These are phyloP conservation scores for Penicillium paradoxum DNA, from an alignment of 495 filamentous ascomycete genomes.

Conservation along the genomic window DNA sequence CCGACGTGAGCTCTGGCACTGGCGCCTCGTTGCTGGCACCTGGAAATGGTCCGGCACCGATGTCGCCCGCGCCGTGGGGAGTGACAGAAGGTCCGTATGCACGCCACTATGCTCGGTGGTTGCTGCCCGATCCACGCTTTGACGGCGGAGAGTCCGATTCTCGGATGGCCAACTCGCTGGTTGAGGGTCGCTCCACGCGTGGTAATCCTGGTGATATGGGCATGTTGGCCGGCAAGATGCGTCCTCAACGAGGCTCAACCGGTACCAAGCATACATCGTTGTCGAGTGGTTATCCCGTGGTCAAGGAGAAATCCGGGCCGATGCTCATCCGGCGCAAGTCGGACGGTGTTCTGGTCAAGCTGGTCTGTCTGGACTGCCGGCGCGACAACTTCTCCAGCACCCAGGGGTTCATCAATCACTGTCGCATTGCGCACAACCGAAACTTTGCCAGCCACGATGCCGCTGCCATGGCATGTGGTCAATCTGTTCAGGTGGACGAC, in stretches of 20 bases:
- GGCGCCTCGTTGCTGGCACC: constrained; percentile 60
- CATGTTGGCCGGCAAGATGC: constrained; percentile 52
- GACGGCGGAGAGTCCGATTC: constrained; percentile 57
- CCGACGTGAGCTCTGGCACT: constrained; percentile 63
- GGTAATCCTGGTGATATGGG: constrained; percentile 59
- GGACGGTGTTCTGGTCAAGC: constrained; percentile 62
- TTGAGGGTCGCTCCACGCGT: constrained; percentile 67
- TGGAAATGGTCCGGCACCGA: constrained; percentile 52
- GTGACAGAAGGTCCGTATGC: constrained; percentile 89
- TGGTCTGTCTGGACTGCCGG: constrained; percentile 85
- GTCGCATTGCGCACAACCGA: constrained; percentile 85
- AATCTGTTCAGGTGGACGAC: constrained; percentile 68
- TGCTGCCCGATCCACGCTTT: constrained; percentile 83
- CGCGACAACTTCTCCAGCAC: constrained; percentile 88
- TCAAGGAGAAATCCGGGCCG: constrained; percentile 61
- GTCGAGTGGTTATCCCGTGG: constrained; percentile 63
- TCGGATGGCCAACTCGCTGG: constrained; percentile 22
- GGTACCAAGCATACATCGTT: constrained; percentile 65
- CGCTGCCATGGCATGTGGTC: constrained; percentile 83
- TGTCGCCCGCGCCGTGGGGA: constrained; percentile 76
- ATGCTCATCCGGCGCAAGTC: constrained; percentile 57
- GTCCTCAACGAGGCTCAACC: constrained; percentile 54
- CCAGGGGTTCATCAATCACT: constrained; percentile 98
- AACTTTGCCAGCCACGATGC: constrained; percentile 93
- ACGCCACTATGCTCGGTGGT: constrained; percentile 89